Evolutionary conservation across 1,139 yeast species (phyloP), one percentile per base, ranked within the genome.

Genomic region (Wickerhamiella pararugosa): DNA sequence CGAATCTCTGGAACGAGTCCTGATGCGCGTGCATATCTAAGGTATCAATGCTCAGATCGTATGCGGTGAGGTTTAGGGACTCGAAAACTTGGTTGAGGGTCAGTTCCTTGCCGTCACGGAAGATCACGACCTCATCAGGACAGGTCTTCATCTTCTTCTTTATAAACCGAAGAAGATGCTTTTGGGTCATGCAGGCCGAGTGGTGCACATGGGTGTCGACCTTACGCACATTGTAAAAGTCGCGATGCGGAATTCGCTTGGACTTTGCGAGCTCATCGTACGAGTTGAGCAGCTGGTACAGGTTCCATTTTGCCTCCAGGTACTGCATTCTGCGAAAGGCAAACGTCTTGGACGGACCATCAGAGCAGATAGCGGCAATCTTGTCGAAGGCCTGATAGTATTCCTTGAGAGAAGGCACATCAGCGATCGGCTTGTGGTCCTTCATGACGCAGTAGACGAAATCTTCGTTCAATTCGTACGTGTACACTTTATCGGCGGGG

Each of bases 201-300:
- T 92, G 98, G 61, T 92, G 99, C 55, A 92, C 94, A 68, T 92
- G 99, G 9, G 98, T 92, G 57, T 92, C 99, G 36, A 92, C 99
- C 60, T 92, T 92, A 67, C 98, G 76, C 40, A 92, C 98, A 57
- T 92, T 92, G 65, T 92, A 92, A 56, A 92, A 92, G 62, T 92
- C 99, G 60, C 98, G 76, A 60, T 90, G 99, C 3, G 96, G 96
- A 49, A 83, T 78, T 46, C 72, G 54, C 52, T 78, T 80, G 49
- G 94, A 79, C 50, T 82, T 92, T 25, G 90, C 77, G 11, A 79
- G 80, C 60, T 92, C 99, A 56, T 84, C 94, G 58, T 83, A 87
- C 56, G 90, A 97, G 58, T 90, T 87, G 51, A 87, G 67, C 50
- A 92, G 63, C 47, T 76, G 74, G 63, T 90, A 90, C 62, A 92